A percentile compares a stretch with the other conserved stretches of the same genome.
These are phyloP conservation scores for Suillus clintonianus DNA, from an alignment of 768 basidiomycete genomes.

Conservation along the genomic window DNA sequence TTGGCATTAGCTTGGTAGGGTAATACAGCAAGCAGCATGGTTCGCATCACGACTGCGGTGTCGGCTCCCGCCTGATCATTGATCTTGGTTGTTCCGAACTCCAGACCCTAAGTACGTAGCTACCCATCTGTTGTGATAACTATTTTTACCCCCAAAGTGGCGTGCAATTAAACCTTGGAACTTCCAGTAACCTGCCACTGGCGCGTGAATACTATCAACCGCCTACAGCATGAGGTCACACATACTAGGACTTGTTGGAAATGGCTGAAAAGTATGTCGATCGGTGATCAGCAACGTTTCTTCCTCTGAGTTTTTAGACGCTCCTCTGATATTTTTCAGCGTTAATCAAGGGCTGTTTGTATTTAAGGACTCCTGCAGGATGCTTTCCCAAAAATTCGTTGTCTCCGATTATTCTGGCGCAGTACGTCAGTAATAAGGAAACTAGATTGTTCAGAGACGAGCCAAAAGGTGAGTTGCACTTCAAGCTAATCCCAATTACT, in stretches of 20 bases:
- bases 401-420: background rate
- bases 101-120: background rate
- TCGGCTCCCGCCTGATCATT: no score
- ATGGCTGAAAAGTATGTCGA: background rate
- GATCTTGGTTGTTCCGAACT: background rate
- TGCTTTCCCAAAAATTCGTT: background rate
- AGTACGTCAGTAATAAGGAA: background rate
- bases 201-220: no score
- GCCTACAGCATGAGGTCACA: background rate
- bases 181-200: background rate
- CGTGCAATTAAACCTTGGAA: background rate
- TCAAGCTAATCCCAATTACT: background rate
- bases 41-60: background rate
- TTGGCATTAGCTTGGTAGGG: background rate
- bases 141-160: background rate
- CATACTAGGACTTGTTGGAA: background rate
- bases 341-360: background rate
- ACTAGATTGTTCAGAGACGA: background rate
- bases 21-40: background rate
- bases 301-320: background rate
- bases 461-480: background rate
- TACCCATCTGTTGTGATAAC: background rate
- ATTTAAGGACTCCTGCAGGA: background rate
- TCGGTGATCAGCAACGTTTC: background rate
- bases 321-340: background rate